Conservation (phyloP, 116 monocot genomes). For the Trichopus zeylanicus region DNA sequence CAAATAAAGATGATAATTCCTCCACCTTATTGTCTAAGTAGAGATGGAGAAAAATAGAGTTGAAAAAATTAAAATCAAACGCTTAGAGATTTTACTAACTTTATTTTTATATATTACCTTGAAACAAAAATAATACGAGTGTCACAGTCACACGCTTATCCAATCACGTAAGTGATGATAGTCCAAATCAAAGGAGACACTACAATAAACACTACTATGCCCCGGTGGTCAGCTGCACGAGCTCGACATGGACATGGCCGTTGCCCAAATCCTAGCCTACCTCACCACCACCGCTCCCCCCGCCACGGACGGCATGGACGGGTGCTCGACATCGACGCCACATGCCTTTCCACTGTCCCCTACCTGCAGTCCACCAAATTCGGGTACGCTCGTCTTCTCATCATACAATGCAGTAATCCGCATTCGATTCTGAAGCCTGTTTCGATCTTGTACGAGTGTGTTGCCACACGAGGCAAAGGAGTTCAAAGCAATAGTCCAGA, state of each 20-base stretch:
- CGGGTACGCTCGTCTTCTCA: constrained; percentile 27
- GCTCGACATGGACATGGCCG: constrained; percentile 36
- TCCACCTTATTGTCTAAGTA: too few species aligned
- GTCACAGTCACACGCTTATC: constrained; percentile 38
- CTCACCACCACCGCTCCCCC: constrained; percentile 5
- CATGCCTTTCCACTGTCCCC: constrained; percentile 56
- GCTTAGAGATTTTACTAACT: too few species aligned
- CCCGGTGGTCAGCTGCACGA: constrained; percentile 40
- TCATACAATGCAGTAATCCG: not conserved
- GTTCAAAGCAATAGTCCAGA: constrained; percentile 30
- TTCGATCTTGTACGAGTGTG: constrained; percentile 12
- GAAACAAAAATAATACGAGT: too few species aligned
- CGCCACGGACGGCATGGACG: constrained; percentile 43
- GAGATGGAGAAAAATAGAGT: too few species aligned
- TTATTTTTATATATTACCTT: too few species aligned
- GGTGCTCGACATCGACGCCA: constrained; percentile 66
- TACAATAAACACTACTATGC: constrained; percentile 43
- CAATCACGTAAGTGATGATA: too few species aligned
- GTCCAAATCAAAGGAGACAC: too few species aligned
- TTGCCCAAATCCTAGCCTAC: constrained; percentile 25
- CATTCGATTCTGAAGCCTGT: not conserved
- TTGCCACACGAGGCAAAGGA: constrained; percentile 25
- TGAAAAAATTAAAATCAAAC: too few species aligned
- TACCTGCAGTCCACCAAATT: constrained; percentile 37
- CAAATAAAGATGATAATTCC: too few species aligned